Base-by-base conservation (phyloP, 106 monocot genomes). In the Dendrobium nobile region DNA sequence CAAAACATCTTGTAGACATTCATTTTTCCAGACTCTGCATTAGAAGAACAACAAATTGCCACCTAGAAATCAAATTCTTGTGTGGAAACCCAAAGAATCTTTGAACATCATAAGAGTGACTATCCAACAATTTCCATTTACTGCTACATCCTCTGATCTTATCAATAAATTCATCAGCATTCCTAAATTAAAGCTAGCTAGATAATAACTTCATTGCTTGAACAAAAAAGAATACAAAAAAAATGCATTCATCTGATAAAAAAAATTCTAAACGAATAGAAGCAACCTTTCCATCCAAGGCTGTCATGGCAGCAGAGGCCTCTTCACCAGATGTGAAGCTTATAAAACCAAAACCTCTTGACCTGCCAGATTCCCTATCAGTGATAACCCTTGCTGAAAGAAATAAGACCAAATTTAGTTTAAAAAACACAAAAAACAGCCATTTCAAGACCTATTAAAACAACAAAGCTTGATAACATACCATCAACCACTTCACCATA, bases 401-500 rank as follows among this genome's bases (percentile, higher is more conserved):
- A 51, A 37, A 47, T 51, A 33, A 54, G 15, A 78, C 7, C 20
- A 42, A 19, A 73, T 10, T 68, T 41, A 41, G 41, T 73, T 41
- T 19, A 16, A 73, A 41, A 40, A 37, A 37, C 5, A 40, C 37
- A 2, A 78, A 37, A 37, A 11, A 16, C 18, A 22, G 20, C 41
- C 42, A 4, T 75, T 73, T 73, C 16, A 80, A 45, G 24, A 24
- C 33, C 19, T 20, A 58, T 4, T 54, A 58, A 16, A 58, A 33
- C 4, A 79, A 2, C 16, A 67, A 54, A 70, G 2, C 72, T 40
- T 7, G 16, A 27, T 13, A 6, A 43, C 56, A 54, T 81, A 87
- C 95, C 91, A 73, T 96, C 93, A 83, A 93, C 67, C 79, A 96
- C 93, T 75, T 93, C 91, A 73, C 95, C 93, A 73, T 85, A 91